Conservation (phyloP, 306 rosid species). For the Quercus dentata region DNA sequence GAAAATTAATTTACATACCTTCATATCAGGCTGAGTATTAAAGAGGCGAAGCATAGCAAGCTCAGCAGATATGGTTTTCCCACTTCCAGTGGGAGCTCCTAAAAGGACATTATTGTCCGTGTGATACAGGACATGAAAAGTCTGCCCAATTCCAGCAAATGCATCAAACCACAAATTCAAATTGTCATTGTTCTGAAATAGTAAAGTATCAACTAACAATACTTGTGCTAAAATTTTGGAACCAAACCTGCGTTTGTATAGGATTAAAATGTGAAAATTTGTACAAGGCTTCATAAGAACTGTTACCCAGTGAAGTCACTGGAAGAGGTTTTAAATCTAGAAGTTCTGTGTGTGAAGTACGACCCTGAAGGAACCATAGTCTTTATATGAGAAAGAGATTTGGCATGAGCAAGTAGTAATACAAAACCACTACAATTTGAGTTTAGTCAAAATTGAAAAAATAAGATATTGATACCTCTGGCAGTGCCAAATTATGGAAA, state of each 20-base stretch:
- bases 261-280: conserved; percentile 95
- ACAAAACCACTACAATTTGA: background rate
- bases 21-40: conserved; percentile 92
- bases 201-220: conserved; percentile 15
- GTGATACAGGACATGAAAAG: conserved; percentile 87
- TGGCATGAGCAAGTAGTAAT: conserved; percentile 15
- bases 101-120: conserved; percentile 84
- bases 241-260: conserved; percentile 91
- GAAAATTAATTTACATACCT: conserved; percentile 40
- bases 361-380: conserved; percentile 49
- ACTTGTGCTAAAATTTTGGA: conserved; percentile 12
- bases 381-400: conserved; percentile 28
- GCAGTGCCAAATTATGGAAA: conserved; percentile 78
- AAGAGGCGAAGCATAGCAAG: conserved; percentile 96
- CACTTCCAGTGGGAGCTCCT: conserved; percentile 99
- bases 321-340: conserved; percentile 96
- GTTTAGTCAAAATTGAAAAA: conserved; percentile 7
- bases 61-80: conserved; percentile 98
- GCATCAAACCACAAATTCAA: conserved; percentile 14
- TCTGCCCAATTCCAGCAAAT: conserved; percentile 50
- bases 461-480: conserved; percentile 56
- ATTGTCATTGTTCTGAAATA: conserved; percentile 9
- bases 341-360: conserved; percentile 85
- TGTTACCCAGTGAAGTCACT: conserved; percentile 77
- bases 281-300: conserved; percentile 63